Evolutionary conservation across 2,329 filamentous ascomycete genomes (phyloP), one percentile per base, ranked within the genome.

Genomic region (Xylariaceae sp.): DNA sequence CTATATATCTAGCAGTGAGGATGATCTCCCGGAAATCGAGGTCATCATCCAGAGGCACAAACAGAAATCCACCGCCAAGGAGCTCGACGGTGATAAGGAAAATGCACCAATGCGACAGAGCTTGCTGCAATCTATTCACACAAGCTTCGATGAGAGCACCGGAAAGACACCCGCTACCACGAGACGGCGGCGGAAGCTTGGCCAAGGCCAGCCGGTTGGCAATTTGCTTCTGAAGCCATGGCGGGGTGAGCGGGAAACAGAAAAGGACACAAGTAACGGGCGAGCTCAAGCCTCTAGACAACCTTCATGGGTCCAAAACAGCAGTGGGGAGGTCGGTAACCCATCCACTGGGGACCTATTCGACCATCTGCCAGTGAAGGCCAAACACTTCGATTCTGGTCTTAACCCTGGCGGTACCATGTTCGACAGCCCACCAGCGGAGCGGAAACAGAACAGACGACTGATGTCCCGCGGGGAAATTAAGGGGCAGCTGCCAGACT

Each of bases 21-120:
- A 77, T 40, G 75, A 76, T 32, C 69, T 76, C 22, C 73, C 74
- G 1, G 71, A 73, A 32, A 53, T 74, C 21, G 66, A 70, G 37
- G 65, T 67, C 2, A 54, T 75, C 8, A 43, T 67, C 54, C 57
- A 54, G 45, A 58, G 50, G 19, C 57, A 63, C 19, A 64, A 59
- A 54, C 54, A 58, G 19, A 61, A 52, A 48, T 46, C 44, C 22
- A 42, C 49, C 46, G 21, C 18, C 21, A 49, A 49, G 18, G 51
- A 47, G 9, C 42, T 16, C n/a, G 26, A 50, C 21, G 46, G 34
- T 10, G 51, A 55, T 29, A 60, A 57, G 16, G 49, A 53, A 32
- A 45, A 53, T 22, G 30, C 37, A 9, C 21, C 41, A 36, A 48
- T 40, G 19, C 36, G 37, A 34, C 10, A 51, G 22, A 39, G 37